Base-by-base conservation (phyloP, 805 yeast genomes). In the Cyberlindnera americana region DNA sequence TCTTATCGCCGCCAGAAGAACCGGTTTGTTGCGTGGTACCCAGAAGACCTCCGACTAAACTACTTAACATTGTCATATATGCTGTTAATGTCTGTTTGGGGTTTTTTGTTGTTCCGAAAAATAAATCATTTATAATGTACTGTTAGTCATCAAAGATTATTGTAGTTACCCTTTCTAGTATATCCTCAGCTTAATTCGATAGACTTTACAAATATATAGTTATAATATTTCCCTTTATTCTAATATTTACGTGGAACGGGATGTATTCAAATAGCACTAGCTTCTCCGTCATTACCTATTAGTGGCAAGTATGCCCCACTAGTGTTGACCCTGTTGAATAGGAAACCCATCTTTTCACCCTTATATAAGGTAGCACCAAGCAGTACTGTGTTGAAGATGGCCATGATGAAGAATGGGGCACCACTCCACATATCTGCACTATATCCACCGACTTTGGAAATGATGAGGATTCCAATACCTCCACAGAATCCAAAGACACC, bases 1-100 rank as follows among this genome's bases (percentile, higher is more conserved):
- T 91, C 88, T 91, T 72, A 93, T 91, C 73, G 99, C 99, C 66
- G 99, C 99, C 73, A 89, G 99, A 88, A 89, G 99, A 84, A 91
- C 98, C 66, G 99, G 99, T 91, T 85, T 90, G 74, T 83, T 90
- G 75, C 89, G 98, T 78, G 98, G 98, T 89, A 87, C 98, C 69
- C 96, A 90, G 79, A 89, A 87, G 81, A 79, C 80, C 66, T 79
- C 77, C 77, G 86, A 79, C 62, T 79, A 78, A 73, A 61, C 56
- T 62, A 44, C 49, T 52, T 52, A 52, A 51, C 43, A 33, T 53
- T 45, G 53, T 31, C 57, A 48, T 47, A 48, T 47, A 46, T 28
- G 43, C 43, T 37, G 40, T 43, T 45, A 41, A 53, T 56, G 51
- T 53, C 44, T 46, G 38, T 40, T 44, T 45, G 50, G 56, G 56